These are phyloP conservation scores for Arthrobotrys pseudoclavata DNA, from an alignment of 2,329 filamentous ascomycete species.

Conservation along the genomic window DNA sequence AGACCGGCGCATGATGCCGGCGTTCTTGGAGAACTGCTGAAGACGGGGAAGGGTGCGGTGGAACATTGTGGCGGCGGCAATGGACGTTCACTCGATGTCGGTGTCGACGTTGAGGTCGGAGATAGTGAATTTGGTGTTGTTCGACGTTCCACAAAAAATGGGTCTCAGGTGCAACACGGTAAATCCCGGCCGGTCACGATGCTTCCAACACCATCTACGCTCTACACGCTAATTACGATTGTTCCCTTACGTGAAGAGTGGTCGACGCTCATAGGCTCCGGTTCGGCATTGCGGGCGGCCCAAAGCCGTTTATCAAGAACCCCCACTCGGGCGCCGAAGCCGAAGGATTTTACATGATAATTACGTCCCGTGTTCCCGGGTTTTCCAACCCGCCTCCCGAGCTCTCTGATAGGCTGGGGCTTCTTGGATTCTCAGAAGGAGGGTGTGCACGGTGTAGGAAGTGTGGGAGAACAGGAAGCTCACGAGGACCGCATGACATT, in stretches of 20 bases:
- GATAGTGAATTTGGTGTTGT: constrained; percentile 18
- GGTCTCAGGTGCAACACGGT: constrained; percentile 4
- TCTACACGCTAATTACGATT: background rate
- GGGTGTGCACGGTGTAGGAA: background rate
- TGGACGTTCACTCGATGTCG: constrained; percentile 22
- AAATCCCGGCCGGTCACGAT: constrained; percentile 15
- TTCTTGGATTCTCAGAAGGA: background rate
- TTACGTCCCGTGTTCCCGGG: constrained; percentile 28
- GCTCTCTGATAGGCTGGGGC: constrained; percentile 18
- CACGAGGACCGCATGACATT: constrained; percentile 10
- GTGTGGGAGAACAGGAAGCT: constrained; percentile 32
- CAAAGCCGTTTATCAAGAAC: constrained; percentile 29
- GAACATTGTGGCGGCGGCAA: constrained; percentile 41
- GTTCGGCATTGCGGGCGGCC: constrained; percentile 24
- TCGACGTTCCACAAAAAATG: constrained; percentile 36
- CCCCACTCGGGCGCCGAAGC: constrained; percentile 45
- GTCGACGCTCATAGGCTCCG: background rate
- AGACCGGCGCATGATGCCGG: constrained; percentile 43
- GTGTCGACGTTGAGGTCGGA: constrained; percentile 13
- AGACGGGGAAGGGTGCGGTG: constrained; percentile 46
- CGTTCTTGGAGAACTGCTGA: constrained; percentile 45
- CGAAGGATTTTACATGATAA: constrained; percentile 23
- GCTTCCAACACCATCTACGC: background rate
- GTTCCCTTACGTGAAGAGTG: background rate
- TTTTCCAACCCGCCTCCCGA: constrained; percentile 30